A percentile compares a stretch with the other conserved stretches of the same genome.
Conservation (phyloP, 2,329 filamentous ascomycete genomes). For the Pleochaeta shiraiana region DNA sequence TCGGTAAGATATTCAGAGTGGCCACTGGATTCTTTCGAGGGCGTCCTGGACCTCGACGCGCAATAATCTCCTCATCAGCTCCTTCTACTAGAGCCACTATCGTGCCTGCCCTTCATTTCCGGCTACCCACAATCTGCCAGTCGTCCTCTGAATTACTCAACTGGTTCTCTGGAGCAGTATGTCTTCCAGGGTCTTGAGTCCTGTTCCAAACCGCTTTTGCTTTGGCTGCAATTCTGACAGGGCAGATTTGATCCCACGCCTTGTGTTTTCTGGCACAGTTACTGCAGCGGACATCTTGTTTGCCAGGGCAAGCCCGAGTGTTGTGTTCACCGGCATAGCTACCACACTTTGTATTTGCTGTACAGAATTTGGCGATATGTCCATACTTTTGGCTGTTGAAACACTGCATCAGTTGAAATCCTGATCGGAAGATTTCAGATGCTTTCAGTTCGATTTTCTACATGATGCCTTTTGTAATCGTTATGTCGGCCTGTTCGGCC, state of each 20-base stretch:
- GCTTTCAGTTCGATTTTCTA: background rate
- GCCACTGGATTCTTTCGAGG: background rate
- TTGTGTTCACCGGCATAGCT: background rate
- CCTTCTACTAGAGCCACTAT: background rate
- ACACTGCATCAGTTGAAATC: background rate
- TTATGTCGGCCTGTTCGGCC: background rate
- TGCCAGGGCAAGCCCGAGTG: background rate
- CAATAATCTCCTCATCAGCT: background rate
- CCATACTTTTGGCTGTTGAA: background rate
- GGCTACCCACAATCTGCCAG: background rate
- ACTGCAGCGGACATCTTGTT: background rate
- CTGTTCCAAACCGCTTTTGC: background rate
- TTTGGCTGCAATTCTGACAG: background rate
- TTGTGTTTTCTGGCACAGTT: slow-evolving; percentile 3
- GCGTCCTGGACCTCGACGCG: background rate
- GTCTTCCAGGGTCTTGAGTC: background rate
- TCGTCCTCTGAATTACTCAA: background rate
- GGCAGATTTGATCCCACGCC: background rate
- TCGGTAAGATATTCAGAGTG: no score
- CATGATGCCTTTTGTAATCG: background rate
- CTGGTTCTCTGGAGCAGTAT: background rate
- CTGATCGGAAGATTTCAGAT: background rate
- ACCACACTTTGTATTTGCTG: background rate
- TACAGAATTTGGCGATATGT: background rate
- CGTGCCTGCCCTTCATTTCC: background rate